Evolutionary conservation across 352 stramenopile species (phyloP).

Genomic region (Phytophthora citricola): DNA sequence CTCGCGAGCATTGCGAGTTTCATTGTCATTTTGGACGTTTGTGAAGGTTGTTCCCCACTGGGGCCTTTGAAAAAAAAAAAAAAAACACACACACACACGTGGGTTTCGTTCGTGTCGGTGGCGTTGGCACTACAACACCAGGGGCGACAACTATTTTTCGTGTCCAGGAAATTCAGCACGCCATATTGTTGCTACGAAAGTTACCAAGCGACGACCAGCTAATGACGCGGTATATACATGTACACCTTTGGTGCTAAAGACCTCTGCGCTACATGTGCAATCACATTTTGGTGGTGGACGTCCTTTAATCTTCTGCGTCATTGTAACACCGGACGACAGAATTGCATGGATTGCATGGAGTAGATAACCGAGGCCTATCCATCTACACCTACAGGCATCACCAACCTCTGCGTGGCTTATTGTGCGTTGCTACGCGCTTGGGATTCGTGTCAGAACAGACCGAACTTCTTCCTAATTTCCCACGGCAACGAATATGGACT

Average conservation of each 20-base stretch:
- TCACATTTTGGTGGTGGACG: not conserved
- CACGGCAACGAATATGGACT: too few species aligned
- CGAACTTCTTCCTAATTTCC: too few species aligned
- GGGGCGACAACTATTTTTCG: not conserved
- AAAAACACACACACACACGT: too few species aligned
- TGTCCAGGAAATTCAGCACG: not conserved
- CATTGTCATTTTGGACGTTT: too few species aligned
- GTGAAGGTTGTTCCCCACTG: too few species aligned
- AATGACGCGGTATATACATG: not conserved
- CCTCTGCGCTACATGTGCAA: constrained; percentile 5
- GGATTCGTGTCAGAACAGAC: too few species aligned
- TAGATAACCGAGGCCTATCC: not conserved
- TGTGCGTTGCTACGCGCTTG: not conserved
- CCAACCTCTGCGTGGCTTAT: not conserved
- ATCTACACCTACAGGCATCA: not conserved
- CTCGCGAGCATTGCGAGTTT: too few species aligned
- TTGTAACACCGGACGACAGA: not conserved
- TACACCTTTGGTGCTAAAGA: not conserved
- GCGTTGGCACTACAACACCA: too few species aligned
- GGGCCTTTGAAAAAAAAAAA: too few species aligned
- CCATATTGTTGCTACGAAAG: not conserved
- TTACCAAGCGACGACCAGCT: constrained; percentile 1
- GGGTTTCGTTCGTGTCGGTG: too few species aligned
- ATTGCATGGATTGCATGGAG: too few species aligned
- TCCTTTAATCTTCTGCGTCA: not conserved